Conservation (phyloP, 2,329 filamentous ascomycete genomes). For the Mariannaea sp. region DNA sequence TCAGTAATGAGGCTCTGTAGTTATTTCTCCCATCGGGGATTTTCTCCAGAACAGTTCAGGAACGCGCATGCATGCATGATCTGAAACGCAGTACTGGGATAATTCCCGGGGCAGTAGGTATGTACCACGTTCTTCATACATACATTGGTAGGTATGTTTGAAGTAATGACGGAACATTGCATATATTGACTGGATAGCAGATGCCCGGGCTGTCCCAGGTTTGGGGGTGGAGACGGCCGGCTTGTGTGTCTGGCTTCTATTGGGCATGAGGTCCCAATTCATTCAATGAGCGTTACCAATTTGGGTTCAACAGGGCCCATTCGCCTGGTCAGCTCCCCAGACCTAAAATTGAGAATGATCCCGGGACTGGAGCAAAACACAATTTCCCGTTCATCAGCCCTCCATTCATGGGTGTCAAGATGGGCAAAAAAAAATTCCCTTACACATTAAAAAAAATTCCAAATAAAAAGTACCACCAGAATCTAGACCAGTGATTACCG, state of each 20-base stretch:
- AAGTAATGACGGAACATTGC: too few species aligned
- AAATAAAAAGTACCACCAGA: constrained; percentile 6
- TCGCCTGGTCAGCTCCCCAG: constrained; percentile 18
- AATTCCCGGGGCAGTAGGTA: constrained; percentile 2
- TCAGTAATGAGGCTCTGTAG: too few species aligned
- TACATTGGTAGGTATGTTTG: too few species aligned
- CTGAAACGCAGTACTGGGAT: constrained; percentile 19
- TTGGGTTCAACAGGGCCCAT: constrained; percentile 3
- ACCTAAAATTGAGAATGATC: constrained; percentile 18
- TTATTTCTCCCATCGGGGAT: constrained; percentile 7
- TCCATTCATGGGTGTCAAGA: not conserved
- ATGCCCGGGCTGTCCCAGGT: constrained; percentile 19
- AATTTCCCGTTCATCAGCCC: constrained; percentile 18
- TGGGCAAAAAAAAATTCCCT: not conserved
- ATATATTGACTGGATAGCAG: too few species aligned
- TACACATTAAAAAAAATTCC: not conserved
- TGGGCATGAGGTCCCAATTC: not conserved
- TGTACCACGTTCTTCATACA: too few species aligned
- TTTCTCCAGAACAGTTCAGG: not conserved
- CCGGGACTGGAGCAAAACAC: constrained; percentile 12
- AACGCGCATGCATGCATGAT: constrained; percentile 12
- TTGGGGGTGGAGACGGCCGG: constrained; percentile 7
- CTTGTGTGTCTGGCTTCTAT: not conserved
- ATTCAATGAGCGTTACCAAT: not conserved
- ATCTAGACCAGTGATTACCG: not conserved